phyloP scores from a whole-genome alignment of 2,329 filamentous ascomycete species.

The Myriangium duriaei region DNA sequence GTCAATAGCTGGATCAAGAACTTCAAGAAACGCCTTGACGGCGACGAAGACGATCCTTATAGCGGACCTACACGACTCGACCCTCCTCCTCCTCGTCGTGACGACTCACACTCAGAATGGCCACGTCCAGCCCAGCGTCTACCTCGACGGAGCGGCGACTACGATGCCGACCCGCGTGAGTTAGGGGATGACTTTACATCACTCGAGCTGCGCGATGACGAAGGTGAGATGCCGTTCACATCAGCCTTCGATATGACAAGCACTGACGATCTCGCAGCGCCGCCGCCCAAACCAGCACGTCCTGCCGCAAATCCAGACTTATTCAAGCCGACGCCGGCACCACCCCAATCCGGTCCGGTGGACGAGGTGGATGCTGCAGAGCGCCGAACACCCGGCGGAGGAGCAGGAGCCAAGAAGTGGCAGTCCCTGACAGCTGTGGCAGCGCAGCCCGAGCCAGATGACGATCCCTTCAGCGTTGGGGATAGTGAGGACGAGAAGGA shows the following conservation, averaged over 20 bases:
- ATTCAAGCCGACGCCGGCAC: conserved; percentile 55
- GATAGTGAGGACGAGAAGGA: conserved; percentile 92
- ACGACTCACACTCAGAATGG: conserved; percentile 25
- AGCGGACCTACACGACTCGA: conserved; percentile 14
- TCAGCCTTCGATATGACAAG: not conserved
- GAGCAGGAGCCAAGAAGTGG: conserved; percentile 76
- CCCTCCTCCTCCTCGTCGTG: conserved; percentile 22
- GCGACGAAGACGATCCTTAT: conserved; percentile 60
- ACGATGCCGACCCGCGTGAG: conserved; percentile 87
- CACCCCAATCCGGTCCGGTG: conserved; percentile 47
- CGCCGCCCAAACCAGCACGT: conserved; percentile 39
- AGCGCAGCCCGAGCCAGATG: conserved; percentile 65
- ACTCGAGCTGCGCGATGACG: conserved; percentile 50
- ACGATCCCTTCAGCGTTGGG: conserved; percentile 92
- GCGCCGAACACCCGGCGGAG: conserved; percentile 11
- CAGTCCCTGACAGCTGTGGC: conserved; percentile 81
- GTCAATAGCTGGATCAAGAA: conserved; percentile 88
- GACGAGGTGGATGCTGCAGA: conserved; percentile 73
- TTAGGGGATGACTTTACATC: conserved; percentile 76
- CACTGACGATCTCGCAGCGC: conserved; percentile 30
- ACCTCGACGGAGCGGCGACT: conserved; percentile 62
- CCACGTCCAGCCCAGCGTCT: conserved; percentile 19
- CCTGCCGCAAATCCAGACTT: conserved; percentile 65
- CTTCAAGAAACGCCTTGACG: conserved; percentile 86
- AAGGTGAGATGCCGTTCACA: conserved; percentile 29